Evolutionary conservation across 306 rosid genomes (phyloP), one percentile per base, ranked within the genome.

Genomic region (Albizia julibrissin): DNA sequence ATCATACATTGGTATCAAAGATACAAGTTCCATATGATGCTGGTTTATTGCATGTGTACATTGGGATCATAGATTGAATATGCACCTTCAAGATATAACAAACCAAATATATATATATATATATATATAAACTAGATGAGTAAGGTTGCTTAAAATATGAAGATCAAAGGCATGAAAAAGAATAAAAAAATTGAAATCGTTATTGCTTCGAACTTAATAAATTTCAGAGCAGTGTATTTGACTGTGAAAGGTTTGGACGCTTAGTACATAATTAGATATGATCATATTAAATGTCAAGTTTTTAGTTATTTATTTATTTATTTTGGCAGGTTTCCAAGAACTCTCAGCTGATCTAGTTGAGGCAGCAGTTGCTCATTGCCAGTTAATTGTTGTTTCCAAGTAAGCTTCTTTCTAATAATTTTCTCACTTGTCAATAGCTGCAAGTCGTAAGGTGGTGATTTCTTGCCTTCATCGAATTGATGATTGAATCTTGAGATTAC

Each of bases 351-450:
- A 87, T 88, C 85, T 95, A 59, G 90, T 76, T 62, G 97, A 93
- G 83, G 97, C 94, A 56, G 97, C 98, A 54, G 80, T 79, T 84
- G 98, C 98, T 79, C 98, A 95, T 86, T 91, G 96, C 86, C 97
- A 95, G 69, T 82, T 95, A 66, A 95, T 95, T 71, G 91, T 95
- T 72, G 97, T 95, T 85, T 87, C 98, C 88, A 96, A 93, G 98
- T 93, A 84, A 90, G 93, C 58, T 79, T 89, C 85, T 80, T 78
- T 80, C 75, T 47, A 3, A 54, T 72, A 3, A 52, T 72, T 81
- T 52, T 82, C 14, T 40, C 79, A 4, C 75, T 39, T 54, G 43
- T 9, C 72, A 4, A 11, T 77, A 64, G 34, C 59, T 39, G 39
- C 44, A 16, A 61, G 8, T 10, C 34, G 24, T 76, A 18, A 42